These are phyloP conservation scores for Heliamphora exappendiculata DNA, from an alignment of 148 eudicot species.

Conservation along the genomic window DNA sequence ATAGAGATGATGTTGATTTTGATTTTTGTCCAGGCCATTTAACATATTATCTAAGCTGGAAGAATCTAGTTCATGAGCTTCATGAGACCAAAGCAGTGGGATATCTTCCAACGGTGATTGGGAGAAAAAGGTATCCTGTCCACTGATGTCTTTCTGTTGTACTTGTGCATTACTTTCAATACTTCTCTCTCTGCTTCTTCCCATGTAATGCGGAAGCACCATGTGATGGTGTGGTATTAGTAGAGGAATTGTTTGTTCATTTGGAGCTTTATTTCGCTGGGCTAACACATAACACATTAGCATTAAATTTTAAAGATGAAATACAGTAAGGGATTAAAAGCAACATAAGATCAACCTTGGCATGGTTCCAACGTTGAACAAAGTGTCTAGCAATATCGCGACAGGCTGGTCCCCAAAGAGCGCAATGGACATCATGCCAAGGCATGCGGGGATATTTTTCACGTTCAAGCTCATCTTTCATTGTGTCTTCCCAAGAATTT, in stretches of 20 bases:
- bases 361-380: constrained; percentile 99
- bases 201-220: constrained; percentile 98
- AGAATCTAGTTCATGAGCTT: constrained; percentile 41
- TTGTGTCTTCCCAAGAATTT: constrained; percentile 95
- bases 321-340: not conserved
- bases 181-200: constrained; percentile 44
- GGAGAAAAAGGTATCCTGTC: constrained; percentile 65
- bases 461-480: constrained; percentile 93
- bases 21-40: constrained; percentile 13
- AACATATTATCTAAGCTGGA: constrained; percentile 33
- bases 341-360: constrained; percentile 52
- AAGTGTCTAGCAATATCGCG: constrained; percentile 95
- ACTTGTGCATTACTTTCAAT: constrained; percentile 24
- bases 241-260: constrained; percentile 82
- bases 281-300: constrained; percentile 13
- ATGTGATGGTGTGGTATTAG: constrained; percentile 96
- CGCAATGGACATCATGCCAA: constrained; percentile 99
- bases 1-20: constrained; percentile 2
- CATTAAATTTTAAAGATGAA: not conserved
- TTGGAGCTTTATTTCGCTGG: constrained; percentile 96
- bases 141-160: constrained; percentile 26
- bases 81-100: constrained; percentile 84
- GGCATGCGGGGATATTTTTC: constrained; percentile 93
- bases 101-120: constrained; percentile 64
- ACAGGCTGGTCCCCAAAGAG: constrained; percentile 92